Evolutionary conservation across 169 alveolate species (phyloP).

Genomic region (Plasmodium ovale): DNA sequence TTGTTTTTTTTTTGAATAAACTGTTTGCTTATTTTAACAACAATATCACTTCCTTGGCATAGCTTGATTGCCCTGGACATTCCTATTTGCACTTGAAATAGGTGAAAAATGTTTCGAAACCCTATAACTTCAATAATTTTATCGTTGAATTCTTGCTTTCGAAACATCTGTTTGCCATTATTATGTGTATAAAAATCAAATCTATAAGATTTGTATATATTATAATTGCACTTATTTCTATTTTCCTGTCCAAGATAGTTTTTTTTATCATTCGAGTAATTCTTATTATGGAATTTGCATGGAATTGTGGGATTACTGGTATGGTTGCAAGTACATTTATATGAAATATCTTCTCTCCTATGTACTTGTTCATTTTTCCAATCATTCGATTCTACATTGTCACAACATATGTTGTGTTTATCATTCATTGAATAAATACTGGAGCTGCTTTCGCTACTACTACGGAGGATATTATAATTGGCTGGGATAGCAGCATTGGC

Average conservation of each 20-base stretch:
- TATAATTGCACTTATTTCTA: background rate
- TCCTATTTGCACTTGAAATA: slow-evolving; percentile 83
- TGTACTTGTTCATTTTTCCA: slow-evolving; percentile 1
- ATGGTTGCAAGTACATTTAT: background rate
- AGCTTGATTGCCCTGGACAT: slow-evolving; percentile 39
- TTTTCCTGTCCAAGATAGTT: slow-evolving; percentile 11
- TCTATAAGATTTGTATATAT: slow-evolving; percentile 61
- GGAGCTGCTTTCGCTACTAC: background rate
- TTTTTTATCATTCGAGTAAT: too few relatives aligned
- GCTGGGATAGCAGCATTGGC: background rate
- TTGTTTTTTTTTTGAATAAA: slow-evolving; percentile 44
- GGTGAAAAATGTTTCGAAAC: slow-evolving; percentile 82
- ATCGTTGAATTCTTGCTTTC: slow-evolving; percentile 81
- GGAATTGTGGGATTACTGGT: too few relatives aligned
- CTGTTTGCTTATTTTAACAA: slow-evolving; percentile 37
- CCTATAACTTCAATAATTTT: slow-evolving; percentile 86
- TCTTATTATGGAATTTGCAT: too few relatives aligned
- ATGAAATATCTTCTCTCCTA: background rate
- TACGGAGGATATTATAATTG: too few relatives aligned
- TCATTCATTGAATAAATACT: background rate
- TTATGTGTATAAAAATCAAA: slow-evolving; percentile 54
- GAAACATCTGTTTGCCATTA: slow-evolving; percentile 29
- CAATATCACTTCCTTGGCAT: slow-evolving; percentile 62
- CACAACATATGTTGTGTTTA: too few relatives aligned
- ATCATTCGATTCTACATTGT: background rate